Percentiles rank a stretch among this genome's conserved stretches.
Conservation (phyloP, 2,329 filamentous ascomycete genomes). For the Sarocladiaceae sp. region DNA sequence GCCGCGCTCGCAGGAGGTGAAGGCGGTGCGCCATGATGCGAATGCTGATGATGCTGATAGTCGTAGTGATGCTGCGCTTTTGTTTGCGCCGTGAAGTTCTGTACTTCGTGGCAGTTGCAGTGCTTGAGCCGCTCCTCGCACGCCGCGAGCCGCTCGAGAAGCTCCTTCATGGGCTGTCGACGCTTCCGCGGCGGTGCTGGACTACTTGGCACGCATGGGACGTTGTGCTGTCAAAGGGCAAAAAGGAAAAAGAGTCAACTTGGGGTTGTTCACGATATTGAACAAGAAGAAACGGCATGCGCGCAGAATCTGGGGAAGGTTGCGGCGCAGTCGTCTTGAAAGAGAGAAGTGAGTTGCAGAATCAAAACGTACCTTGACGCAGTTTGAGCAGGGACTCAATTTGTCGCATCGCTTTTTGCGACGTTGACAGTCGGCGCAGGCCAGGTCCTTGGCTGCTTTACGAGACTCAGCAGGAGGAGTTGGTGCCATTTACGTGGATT, state of each 20-base stretch:
- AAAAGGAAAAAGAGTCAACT: not conserved
- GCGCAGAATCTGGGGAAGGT: not conserved
- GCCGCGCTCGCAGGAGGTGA: conserved; percentile 7
- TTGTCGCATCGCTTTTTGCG: conserved; percentile 28
- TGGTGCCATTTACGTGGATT: conserved; percentile 1
- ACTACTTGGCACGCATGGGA: conserved; percentile 19
- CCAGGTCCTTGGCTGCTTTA: conserved; percentile 13
- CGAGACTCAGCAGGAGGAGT: conserved; percentile 11
- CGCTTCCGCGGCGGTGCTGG: conserved; percentile 24
- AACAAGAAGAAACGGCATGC: not conserved
- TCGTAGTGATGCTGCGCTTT: not conserved
- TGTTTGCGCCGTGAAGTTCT: not conserved
- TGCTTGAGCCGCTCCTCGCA: conserved; percentile 20
- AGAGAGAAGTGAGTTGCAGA: not conserved
- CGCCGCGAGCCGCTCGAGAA: conserved; percentile 19
- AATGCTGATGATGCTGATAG: conserved; percentile 1
- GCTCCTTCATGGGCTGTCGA: conserved; percentile 21
- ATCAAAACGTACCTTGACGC: conserved; percentile 18
- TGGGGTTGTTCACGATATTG: not conserved
- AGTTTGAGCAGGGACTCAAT: conserved; percentile 23
- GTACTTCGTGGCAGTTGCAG: conserved; percentile 6
- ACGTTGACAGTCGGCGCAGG: conserved; percentile 15
- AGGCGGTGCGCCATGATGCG: not conserved
- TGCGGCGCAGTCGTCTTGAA: not conserved
- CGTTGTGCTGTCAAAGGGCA: conserved; percentile 16